Conservation (phyloP, 2,329 filamentous ascomycete species). For the Fusarium sp. region DNA sequence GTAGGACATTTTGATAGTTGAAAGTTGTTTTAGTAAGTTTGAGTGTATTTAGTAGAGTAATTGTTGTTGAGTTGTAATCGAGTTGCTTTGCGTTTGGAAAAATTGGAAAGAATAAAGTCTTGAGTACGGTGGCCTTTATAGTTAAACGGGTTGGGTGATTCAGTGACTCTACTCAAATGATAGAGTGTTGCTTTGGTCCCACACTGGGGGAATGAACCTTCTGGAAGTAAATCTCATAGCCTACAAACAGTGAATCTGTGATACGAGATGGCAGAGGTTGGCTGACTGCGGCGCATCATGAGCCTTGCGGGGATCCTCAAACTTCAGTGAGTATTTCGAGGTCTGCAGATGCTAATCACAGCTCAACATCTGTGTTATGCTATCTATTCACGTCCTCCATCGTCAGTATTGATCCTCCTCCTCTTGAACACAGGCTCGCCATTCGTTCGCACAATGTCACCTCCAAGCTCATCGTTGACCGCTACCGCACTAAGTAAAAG, state of each 20-base stretch:
- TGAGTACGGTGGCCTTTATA: background rate
- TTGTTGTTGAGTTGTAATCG: background rate
- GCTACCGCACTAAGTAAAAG: background rate
- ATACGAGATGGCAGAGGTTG: background rate
- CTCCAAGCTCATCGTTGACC: accelerated
- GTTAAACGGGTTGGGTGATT: background rate
- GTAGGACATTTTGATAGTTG: background rate
- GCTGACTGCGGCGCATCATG: accelerated
- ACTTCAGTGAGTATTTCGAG: background rate
- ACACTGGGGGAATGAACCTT: accelerated
- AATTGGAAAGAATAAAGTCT: background rate
- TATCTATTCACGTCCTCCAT: accelerated
- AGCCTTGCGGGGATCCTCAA: accelerated
- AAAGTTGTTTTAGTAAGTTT: background rate
- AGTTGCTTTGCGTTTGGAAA: background rate
- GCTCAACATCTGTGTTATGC: no score
- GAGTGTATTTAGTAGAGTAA: background rate
- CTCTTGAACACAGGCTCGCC: background rate
- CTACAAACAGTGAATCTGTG: background rate
- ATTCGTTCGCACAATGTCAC: background rate
- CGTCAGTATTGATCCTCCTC: background rate
- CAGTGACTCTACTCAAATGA: background rate
- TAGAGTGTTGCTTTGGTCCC: accelerated
- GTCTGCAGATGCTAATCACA: accelerated
- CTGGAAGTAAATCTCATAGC: accelerated